Conservation (phyloP, 768 basidiomycete species). For the Russula virescens region DNA sequence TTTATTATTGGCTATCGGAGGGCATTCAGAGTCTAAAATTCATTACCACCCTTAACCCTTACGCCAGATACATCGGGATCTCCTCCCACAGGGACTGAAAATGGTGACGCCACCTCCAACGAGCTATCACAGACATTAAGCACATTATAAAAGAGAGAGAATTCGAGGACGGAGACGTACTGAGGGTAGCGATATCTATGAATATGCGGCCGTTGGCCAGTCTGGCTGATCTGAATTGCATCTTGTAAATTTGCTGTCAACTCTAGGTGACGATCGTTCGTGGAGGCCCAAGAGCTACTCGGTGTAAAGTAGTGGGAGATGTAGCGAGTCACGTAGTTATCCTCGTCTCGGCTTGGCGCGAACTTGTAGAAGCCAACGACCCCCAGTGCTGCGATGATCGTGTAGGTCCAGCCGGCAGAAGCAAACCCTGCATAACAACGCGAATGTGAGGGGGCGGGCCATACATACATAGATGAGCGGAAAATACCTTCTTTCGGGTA, state of each 20-base stretch:
- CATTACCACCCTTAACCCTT: conserved; percentile 19
- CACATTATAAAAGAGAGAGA: not conserved
- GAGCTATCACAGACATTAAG: conserved; percentile 3
- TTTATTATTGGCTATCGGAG: not conserved
- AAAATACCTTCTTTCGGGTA: conserved; percentile 59
- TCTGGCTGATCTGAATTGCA: conserved; percentile 38
- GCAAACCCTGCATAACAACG: conserved; percentile 46
- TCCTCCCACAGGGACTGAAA: conserved; percentile 20
- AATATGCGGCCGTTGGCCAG: conserved; percentile 41
- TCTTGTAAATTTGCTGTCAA: conserved; percentile 41
- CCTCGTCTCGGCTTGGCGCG: conserved; percentile 55
- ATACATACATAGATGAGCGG: not conserved
- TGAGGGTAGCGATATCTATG: conserved; percentile 68
- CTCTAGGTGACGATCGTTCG: conserved; percentile 54
- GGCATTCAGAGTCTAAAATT: conserved; percentile 2
- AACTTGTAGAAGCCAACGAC: conserved; percentile 59
- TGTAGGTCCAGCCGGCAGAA: conserved; percentile 63
- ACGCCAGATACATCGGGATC: conserved; percentile 22
- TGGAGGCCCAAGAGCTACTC: conserved; percentile 45
- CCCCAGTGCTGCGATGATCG: conserved; percentile 45
- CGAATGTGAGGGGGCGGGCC: not conserved
- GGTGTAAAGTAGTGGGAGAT: conserved; percentile 54
- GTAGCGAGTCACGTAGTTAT: conserved; percentile 61
- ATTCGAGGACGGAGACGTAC: conserved; percentile 34
- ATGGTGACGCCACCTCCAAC: conserved; percentile 17